These are phyloP conservation scores for Arbutus unedo DNA, from an alignment of 148 eudicot species.

Conservation along the genomic window DNA sequence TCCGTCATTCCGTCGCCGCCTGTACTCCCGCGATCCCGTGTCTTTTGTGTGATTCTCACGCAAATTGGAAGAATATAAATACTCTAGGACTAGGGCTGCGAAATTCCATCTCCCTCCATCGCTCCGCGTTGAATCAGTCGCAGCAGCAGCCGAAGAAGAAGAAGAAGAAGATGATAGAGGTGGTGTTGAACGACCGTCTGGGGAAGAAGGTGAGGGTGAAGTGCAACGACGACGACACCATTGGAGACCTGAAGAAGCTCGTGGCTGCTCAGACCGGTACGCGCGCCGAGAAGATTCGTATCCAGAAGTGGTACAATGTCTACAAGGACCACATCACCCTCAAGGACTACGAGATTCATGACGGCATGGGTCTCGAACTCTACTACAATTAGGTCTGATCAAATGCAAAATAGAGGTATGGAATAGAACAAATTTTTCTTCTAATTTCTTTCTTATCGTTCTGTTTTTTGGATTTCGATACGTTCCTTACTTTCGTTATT, in stretches of 20 bases:
- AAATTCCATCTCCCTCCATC: not conserved
- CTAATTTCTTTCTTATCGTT: no score
- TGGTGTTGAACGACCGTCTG: constrained; percentile 60
- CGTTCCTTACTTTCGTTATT: no score
- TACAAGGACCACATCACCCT: constrained; percentile 94
- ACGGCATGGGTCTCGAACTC: constrained; percentile 96
- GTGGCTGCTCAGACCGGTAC: constrained; percentile 94
- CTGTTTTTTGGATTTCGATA: no score
- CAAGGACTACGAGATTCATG: constrained; percentile 82
- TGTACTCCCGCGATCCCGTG: not conserved
- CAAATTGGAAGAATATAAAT: not conserved
- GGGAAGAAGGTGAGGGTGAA: constrained; percentile 85
- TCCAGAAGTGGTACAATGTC: constrained; percentile 88
- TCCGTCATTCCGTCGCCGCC: not conserved
- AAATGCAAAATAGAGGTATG: no score
- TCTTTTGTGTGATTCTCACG: not conserved
- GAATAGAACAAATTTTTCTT: no score
- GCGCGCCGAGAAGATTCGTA: constrained; percentile 73
- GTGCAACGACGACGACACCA: constrained; percentile 93
- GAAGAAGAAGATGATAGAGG: constrained; percentile 52
- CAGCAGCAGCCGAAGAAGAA: not conserved
- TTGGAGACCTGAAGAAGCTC: constrained; percentile 85
- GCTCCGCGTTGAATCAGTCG: not conserved
- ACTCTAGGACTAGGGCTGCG: not conserved
- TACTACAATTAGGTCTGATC: constrained; percentile 55